Evolutionary conservation across 805 yeast species (phyloP), one percentile per base, ranked within the genome.

Genomic region (Ogataea degrootiae): DNA sequence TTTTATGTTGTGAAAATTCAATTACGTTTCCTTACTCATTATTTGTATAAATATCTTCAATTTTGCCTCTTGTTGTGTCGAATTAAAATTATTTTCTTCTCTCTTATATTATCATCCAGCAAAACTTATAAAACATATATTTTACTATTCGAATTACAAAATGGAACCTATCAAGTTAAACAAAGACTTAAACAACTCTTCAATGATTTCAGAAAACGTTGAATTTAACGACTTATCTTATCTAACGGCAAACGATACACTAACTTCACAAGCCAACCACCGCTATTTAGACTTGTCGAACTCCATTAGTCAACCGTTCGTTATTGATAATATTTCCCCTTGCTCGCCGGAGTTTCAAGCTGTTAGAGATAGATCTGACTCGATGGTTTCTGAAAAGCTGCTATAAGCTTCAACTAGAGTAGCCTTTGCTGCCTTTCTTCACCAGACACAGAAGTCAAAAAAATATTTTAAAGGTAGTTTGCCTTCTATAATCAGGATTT

Each of bases 281-380:
- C 53, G 69, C 54, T 82, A 78, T 65, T 71, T 83, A 63, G 71
- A 74, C 41, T 72, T 83, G 63, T 73, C 83, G 37, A 73, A 80
- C 45, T 80, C 79, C 51, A 66, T 74, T 43, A 72, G 78, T 48
- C 72, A 77, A 64, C 88, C 90, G 55, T 83, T 82, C 58, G 74
- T 83, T 46, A 82, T 83, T 58, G 82, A 83, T 58, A 67, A 76
- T 51, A 73, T 82, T 41, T 81, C 87, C 1, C 88, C 87, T 34
- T 73, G 73, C 8, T 73, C 80, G 6, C 64, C 65, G 11, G 59
- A 61, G 33, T 59, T 60, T 46, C 34, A 46, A 12, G 49, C 59
- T 22, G 34, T 37, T 9, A 52, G 56, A 42, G 50, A 50, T 11
- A 52, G 59, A 40, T 51, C 58, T 37, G 56, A 56, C 36, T 53